phyloP scores from a whole-genome alignment of 2,329 filamentous ascomycete genomes.

The Aschersonia sp. region DNA sequence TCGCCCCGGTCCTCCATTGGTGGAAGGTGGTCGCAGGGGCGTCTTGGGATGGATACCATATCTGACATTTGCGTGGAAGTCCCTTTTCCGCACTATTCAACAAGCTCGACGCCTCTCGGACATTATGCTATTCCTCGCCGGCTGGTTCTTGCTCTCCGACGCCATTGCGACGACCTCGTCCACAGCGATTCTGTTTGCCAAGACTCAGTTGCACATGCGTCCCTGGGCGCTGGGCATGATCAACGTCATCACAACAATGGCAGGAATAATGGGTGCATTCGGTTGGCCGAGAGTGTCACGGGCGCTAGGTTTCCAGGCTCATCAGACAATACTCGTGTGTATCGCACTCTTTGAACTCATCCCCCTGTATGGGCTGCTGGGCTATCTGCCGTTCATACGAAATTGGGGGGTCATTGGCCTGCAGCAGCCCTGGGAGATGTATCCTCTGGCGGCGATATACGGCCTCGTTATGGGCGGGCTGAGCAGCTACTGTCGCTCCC shows the following conservation, averaged over 20 bases:
- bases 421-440: conserved; percentile 97
- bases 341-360: conserved; percentile 86
- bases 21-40: conserved; percentile 23
- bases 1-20: conserved; percentile 72
- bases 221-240: conserved; percentile 81
- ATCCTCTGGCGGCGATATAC: conserved; percentile 77
- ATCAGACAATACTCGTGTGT: conserved; percentile 84
- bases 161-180: conserved; percentile 89
- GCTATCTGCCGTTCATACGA: conserved; percentile 70
- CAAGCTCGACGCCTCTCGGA: conserved; percentile 61
- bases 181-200: conserved; percentile 89
- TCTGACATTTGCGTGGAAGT: conserved; percentile 71
- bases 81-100: conserved; percentile 64
- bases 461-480: conserved; percentile 90
- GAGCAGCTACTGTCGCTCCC: conserved; percentile 77
- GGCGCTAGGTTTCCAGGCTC: conserved; percentile 53
- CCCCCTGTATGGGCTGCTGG: conserved; percentile 77
- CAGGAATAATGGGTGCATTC: conserved; percentile 77
- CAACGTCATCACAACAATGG: conserved; percentile 77
- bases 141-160: conserved; percentile 91
- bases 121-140: conserved; percentile 64
- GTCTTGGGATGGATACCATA: conserved; percentile 47
- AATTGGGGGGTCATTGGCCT: conserved; percentile 65
- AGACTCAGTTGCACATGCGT: conserved; percentile 82
- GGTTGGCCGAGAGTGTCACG: conserved; percentile 73